These are phyloP conservation scores for Phytophthora quininea DNA, from an alignment of 352 stramenopile genomes.

Conservation along the genomic window DNA sequence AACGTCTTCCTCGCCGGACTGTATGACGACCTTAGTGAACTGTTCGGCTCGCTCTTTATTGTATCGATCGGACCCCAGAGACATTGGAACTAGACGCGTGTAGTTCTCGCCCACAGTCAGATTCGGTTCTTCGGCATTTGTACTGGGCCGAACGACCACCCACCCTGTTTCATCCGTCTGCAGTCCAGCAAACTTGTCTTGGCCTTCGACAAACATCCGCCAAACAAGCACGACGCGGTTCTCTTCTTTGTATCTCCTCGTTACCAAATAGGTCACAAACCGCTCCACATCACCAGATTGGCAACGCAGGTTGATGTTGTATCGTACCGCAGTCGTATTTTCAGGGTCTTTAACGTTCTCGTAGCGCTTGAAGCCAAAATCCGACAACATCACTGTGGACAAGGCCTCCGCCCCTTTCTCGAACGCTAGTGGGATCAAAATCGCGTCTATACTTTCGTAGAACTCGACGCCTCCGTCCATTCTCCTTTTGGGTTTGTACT, in stretches of 20 bases:
- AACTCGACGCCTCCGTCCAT: conserved; percentile 16
- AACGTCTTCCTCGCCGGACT: neutral
- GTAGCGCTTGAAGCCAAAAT: neutral
- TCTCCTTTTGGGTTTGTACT: conserved; percentile 2
- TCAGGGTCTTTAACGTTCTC: conserved; percentile 21
- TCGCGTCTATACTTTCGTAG: conserved; percentile 28
- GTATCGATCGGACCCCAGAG: too few relatives aligned
- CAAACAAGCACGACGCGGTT: conserved; percentile 58
- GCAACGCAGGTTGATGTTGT: conserved; percentile 17
- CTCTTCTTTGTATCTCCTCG: conserved; percentile 43
- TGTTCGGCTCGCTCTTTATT: neutral
- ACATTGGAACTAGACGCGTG: neutral
- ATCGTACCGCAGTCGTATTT: conserved; percentile 43
- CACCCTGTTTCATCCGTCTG: conserved; percentile 23
- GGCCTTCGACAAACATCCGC: conserved; percentile 29
- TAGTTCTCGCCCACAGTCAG: neutral
- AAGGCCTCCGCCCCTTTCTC: conserved; percentile 13
- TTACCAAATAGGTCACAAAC: conserved; percentile 32
- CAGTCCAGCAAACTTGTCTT: conserved; percentile 19
- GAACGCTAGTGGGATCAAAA: conserved; percentile 18
- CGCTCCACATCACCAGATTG: neutral
- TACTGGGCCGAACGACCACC: conserved; percentile 5
- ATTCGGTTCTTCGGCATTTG: neutral
- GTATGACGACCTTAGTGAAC: neutral
- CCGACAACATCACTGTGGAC: neutral